Base-by-base conservation (phyloP, 2,329 filamentous ascomycete genomes). In the Paraphaeosphaeria minitans region DNA sequence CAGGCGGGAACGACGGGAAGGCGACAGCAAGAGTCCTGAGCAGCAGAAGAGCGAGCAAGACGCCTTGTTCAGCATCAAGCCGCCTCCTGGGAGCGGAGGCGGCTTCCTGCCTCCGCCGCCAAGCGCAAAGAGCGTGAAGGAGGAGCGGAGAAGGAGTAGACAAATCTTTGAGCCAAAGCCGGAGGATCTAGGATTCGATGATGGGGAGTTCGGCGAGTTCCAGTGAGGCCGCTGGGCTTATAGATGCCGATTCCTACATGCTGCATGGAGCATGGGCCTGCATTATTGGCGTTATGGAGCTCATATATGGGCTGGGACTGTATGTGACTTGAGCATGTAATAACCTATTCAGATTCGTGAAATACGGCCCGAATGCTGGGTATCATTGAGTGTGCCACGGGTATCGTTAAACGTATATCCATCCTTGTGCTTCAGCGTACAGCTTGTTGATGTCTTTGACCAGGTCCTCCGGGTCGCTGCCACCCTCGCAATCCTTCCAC, bases 181-280 rank as follows among this genome's bases (percentile, higher is more conserved):
- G 16, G 75, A 88, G 70, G 88, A 92, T 58, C 70, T 94, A 64
- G 91, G 91, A 0, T 95, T 95, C 68, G 92, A 96, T 70, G 91
- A 96, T 73, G 92, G 92, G 1, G 89, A 94, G 71, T 93, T 93
- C 84, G 92, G 91, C 21, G 92, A 96, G 77, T 96, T 96, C 79
- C 82, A 85, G 69, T 84, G 69, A 67, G 19, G 49, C 19, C n/a
- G 13, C 10, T 35, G n/a, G 41, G 46, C 10, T 14, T 31, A 31
- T 37, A 41, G 41, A 42, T 12, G 9, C 14, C 41, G 13, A 6
- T 27, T 22, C 29, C 55, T 51, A 41, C 49, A 35, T 39, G 48
- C 19, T 21, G 56, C 49, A 42, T 49, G 50, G 27, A 57, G 53
- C 50, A 60, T 48, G 31, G 58, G 57, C 49, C 53, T 66, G 66